Conservation (phyloP, 805 yeast species). For the Saturnispora sanitii region DNA sequence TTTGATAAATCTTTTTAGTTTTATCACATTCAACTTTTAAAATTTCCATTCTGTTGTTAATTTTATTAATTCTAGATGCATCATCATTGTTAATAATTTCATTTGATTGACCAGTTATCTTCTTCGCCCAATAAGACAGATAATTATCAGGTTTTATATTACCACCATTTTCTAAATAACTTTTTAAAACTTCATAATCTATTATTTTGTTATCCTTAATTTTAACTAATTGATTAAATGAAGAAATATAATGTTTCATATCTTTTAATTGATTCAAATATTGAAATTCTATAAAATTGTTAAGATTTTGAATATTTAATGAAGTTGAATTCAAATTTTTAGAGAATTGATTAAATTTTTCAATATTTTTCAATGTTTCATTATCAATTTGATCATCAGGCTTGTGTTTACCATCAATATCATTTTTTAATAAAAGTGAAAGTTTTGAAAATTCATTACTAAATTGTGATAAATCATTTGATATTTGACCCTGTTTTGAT, state of each 20-base stretch:
- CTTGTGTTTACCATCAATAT: conserved; percentile 24
- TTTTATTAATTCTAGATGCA: conserved; percentile 33
- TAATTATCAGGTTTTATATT: conserved; percentile 30
- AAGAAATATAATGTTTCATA: conserved; percentile 67
- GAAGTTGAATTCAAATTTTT: conserved; percentile 32
- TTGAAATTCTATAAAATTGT: conserved; percentile 57
- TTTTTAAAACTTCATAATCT: conserved; percentile 79
- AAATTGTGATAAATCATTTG: conserved; percentile 63
- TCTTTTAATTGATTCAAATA: conserved; percentile 79
- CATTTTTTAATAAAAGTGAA: conserved; percentile 30
- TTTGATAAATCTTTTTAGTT: conserved; percentile 37
- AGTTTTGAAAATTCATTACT: conserved; percentile 60
- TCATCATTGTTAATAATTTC: conserved; percentile 32
- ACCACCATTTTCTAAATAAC: conserved; percentile 50
- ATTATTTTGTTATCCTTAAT: conserved; percentile 85
- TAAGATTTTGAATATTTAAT: conserved; percentile 20
- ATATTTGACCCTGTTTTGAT: conserved; percentile 61
- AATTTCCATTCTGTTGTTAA: conserved; percentile 30
- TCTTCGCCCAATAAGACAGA: conserved; percentile 31
- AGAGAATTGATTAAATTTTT: conserved; percentile 28
- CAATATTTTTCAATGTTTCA: conserved; percentile 20
- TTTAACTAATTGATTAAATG: conserved; percentile 60
- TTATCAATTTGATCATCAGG: conserved; percentile 16
- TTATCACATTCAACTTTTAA: conserved; percentile 36
- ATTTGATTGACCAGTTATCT: conserved; percentile 33